Evolutionary conservation across 495 filamentous ascomycete species (phyloP).

Genomic region (Sphaerosporella brunnea): DNA sequence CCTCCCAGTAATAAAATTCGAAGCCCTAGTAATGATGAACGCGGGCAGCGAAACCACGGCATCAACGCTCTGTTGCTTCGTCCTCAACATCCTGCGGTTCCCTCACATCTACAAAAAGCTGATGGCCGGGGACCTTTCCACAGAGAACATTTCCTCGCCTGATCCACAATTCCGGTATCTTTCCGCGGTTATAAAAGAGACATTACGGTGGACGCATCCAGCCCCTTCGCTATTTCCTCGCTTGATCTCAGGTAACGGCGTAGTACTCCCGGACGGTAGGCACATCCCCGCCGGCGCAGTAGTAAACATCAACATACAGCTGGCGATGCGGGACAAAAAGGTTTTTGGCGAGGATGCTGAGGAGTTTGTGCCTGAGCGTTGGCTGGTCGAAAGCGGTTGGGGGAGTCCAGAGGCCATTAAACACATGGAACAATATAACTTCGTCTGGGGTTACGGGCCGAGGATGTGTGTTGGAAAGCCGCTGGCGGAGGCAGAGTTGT

Average conservation of each 20-base stretch:
- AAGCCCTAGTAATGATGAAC: constrained; percentile 14
- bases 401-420: constrained; percentile 30
- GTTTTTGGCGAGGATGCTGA: constrained; percentile 35
- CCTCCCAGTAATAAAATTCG: not conserved
- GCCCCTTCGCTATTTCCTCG: constrained; percentile 40
- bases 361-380: constrained; percentile 36
- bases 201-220: constrained; percentile 42
- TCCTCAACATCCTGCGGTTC: constrained; percentile 36
- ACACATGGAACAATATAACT: constrained; percentile 35
- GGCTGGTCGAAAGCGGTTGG: constrained; percentile 34
- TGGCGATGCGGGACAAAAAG: constrained; percentile 22
- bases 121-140: not conserved
- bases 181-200: constrained; percentile 48
- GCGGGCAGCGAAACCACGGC: constrained; percentile 49
- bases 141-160: constrained; percentile 25
- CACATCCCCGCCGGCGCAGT: constrained; percentile 10
- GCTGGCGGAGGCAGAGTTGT: not conserved
- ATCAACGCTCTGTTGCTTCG: constrained; percentile 38
- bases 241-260: constrained; percentile 29
- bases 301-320: constrained; percentile 10
- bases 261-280: not conserved
- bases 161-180: constrained; percentile 40
- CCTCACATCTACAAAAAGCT: constrained; percentile 27
- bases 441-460: constrained; percentile 25
- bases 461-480: constrained; percentile 10